Evolutionary conservation across 2,329 filamentous ascomycete genomes (phyloP).

Genomic region (Lachnellula cervina): DNA sequence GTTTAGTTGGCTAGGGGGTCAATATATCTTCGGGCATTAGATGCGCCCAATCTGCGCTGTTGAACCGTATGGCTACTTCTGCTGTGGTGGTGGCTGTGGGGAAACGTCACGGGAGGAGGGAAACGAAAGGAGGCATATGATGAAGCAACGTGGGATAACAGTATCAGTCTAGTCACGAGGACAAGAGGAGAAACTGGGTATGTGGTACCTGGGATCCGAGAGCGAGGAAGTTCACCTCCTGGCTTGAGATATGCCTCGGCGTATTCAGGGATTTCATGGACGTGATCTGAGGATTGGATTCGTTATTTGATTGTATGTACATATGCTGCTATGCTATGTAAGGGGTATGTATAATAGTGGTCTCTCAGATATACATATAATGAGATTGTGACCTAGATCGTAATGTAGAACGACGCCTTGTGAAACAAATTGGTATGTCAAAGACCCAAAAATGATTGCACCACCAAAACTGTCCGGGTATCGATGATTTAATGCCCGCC

Average conservation of each 20-base stretch:
- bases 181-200: neutral
- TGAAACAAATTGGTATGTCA: neutral
- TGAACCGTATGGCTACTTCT: too few relatives aligned
- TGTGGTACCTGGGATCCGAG: neutral
- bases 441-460: neutral
- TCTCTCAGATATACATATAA: slow-evolving; percentile 2
- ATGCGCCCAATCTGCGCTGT: neutral
- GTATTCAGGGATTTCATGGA: neutral
- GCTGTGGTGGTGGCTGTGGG: neutral
- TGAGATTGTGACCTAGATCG: neutral
- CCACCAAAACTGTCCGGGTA: neutral
- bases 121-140: neutral
- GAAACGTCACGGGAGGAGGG: neutral
- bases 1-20: neutral
- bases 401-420: neutral
- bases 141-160: neutral
- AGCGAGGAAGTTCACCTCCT: neutral
- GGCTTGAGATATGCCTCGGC: neutral
- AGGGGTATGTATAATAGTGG: slow-evolving; percentile 1
- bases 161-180: too few relatives aligned
- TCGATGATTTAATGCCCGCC: neutral
- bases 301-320: neutral
- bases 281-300: neutral
- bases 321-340: slow-evolving; percentile 1
- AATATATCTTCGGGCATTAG: neutral